Evolutionary conservation across 768 basidiomycete species (phyloP).

Genomic region (Lactifluus pinguis): DNA sequence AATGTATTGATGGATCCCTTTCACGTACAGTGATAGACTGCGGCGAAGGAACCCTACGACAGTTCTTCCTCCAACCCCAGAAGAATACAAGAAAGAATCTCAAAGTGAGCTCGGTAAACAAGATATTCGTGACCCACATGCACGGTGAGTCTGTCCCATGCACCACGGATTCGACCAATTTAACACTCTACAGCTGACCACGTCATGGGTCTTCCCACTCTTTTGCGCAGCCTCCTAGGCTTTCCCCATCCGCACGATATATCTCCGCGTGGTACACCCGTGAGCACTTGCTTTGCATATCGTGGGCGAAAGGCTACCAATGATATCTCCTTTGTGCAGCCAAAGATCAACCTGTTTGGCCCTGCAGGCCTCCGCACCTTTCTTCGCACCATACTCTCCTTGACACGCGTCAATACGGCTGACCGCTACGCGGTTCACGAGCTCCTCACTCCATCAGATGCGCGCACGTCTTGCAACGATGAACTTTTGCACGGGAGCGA

Average conservation of each 20-base stretch:
- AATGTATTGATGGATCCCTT: neutral
- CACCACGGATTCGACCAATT: neutral
- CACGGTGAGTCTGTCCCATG: constrained; percentile 38
- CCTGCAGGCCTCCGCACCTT: constrained; percentile 71
- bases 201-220: constrained; percentile 60
- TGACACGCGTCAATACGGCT: constrained; percentile 53
- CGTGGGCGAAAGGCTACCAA: neutral
- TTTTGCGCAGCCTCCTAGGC: constrained; percentile 50
- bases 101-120: constrained; percentile 41
- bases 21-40: constrained; percentile 62
- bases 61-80: constrained; percentile 51
- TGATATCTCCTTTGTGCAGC: constrained; percentile 16
- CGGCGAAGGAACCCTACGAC: constrained; percentile 70
- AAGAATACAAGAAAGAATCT: constrained; percentile 24
- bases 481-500: constrained; percentile 56
- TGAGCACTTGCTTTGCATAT: neutral
- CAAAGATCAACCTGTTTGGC: constrained; percentile 65
- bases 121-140: constrained; percentile 81
- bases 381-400: constrained; percentile 57
- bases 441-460: constrained; percentile 50
- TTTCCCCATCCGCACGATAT: constrained; percentile 32
- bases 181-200: constrained; percentile 48
- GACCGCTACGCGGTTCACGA: constrained; percentile 74
- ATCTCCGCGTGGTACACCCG: constrained; percentile 12
- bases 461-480: constrained; percentile 40